Base-by-base conservation (phyloP, 805 yeast species). In the Pichia sporocuriosa region DNA sequence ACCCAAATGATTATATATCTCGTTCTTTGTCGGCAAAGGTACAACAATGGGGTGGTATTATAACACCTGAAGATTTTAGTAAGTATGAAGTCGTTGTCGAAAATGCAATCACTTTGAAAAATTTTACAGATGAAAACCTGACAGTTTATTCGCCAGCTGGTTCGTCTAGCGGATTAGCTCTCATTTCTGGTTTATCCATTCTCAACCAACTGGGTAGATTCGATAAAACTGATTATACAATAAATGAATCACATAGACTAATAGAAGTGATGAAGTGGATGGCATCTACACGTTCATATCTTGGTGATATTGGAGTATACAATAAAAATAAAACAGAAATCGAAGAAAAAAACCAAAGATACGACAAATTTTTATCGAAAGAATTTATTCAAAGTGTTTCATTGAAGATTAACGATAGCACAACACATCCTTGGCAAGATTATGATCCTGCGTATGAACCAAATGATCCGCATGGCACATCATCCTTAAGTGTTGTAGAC, bases 231-330 rank as follows among this genome's bases (percentile, higher is more conserved):
- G 84, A 79, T 48, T 68, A 71, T 54, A 56, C 57, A 21, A 68
- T 70, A 8, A 44, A 72, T 11, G 69, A 74, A 12, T 66, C 79
- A 3, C 97, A 85, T 54, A 69, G 84, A 42, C 56, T 87, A 7
- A 66, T 87, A 10, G 98, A 90, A 62, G 66, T 84, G 3, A 86
- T 90, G 95, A 90, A 90, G 61, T 90, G 96, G 96, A 73, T 87
- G 75, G 85, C 89, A 0, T 73, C 90, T 11, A 90, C 82, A 0
- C 70, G 97, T 48, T 77, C 89, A n/a, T 74, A 86, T 51, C 69
- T 90, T 21, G 97, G 97, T 0, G 96, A 87, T 54, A 52, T 66
- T 15, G 59, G 61, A 1, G 46, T 57, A 8, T 55, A 53, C 37
- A 60, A 57, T 28, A 39, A 43, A 3, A 52, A 58, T 42, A 33